These are phyloP conservation scores for Ramicandelaber brevisporus DNA, from an alignment of 192 early-diverging fungal genomes.

Conservation along the genomic window DNA sequence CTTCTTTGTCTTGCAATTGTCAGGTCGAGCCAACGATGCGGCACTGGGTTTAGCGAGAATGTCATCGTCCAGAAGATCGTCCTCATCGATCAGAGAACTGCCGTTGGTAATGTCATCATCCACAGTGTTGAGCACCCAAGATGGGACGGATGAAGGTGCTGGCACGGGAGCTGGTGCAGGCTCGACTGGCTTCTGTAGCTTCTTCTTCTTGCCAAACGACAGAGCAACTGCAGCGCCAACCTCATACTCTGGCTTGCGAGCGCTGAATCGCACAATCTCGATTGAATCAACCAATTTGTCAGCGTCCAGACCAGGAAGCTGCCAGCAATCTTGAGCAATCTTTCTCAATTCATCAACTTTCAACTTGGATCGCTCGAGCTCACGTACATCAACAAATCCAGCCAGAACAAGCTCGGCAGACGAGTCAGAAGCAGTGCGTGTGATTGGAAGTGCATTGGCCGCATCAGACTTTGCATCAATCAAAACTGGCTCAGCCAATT, in stretches of 20 bases:
- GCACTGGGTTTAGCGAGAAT: slow-evolving; percentile 49
- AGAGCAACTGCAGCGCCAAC: slow-evolving; percentile 62
- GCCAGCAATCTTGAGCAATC: slow-evolving; percentile 28
- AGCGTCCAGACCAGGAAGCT: slow-evolving; percentile 12
- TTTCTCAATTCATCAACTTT: slow-evolving; percentile 18
- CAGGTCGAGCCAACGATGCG: slow-evolving; percentile 29
- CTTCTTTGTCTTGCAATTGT: slow-evolving; percentile 46
- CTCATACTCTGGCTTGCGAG: slow-evolving; percentile 50
- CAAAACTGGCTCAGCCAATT: slow-evolving; percentile 45
- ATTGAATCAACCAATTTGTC: slow-evolving; percentile 13
- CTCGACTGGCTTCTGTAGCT: slow-evolving; percentile 8
- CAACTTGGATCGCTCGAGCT: slow-evolving; percentile 7
- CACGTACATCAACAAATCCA: slow-evolving; percentile 58
- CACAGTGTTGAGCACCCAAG: slow-evolving; percentile 48
- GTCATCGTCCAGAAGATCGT: slow-evolving; percentile 55
- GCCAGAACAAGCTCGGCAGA: slow-evolving; percentile 48
- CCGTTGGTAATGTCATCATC: slow-evolving; percentile 53
- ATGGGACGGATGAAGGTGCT: slow-evolving; percentile 42
- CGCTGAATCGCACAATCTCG: slow-evolving; percentile 9
- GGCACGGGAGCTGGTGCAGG: slow-evolving; percentile 4
- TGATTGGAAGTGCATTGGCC: slow-evolving; percentile 16
- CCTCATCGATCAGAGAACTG: slow-evolving; percentile 65
- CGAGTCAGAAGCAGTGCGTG: slow-evolving; percentile 29
- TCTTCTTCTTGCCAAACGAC: slow-evolving; percentile 51
- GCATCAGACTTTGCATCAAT: slow-evolving; percentile 13